Base-by-base conservation (phyloP, 306 rosid species). In the Castanea sativa region DNA sequence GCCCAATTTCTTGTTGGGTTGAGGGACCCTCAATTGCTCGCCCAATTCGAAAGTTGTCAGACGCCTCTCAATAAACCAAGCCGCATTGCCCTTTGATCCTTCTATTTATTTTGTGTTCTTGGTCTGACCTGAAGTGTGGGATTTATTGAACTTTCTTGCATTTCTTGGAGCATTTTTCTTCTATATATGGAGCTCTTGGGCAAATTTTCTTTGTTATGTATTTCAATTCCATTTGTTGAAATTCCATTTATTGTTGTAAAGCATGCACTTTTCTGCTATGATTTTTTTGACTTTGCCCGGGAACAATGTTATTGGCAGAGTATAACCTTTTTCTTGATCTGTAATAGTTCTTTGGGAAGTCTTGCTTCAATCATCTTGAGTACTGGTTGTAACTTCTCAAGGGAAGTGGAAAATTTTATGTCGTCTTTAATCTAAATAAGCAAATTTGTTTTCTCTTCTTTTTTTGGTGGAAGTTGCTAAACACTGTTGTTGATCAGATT, bases 1-100 rank as follows among this genome's bases (percentile, higher is more conserved):
- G 86, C 97, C 76, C 90, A 88, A 71, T 92, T 92, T 69, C 80
- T 90, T 21, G 83, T 90, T 78, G 94, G 86, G 23, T 88, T 90
- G 35, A 79, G 82, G 11, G 91, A 90, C 56, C 86, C 80, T 6
- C 85, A 82, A 14, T 68, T 92, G 71, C 51, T 87, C 10, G 69
- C 74, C 19, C 78, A 84, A 2, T 81, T 87, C 32, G 80, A 86
- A 45, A 80, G 65, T 38, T 82, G 72, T 78, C 82, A 82, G 79
- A 25, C 6, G 6, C 32, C 83, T 78, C 76, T 79, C 74, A 25
- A 38, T 13, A 78, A 9, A 29, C 81, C 59, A 55, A 55, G 35
- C 43, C 52, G 41, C 7, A 10, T 61, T 73, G 69, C 32, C 5
- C 38, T 58, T 76, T 81, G 68, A 72, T 69, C 64, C 6, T 19